Base-by-base conservation (phyloP, 129 eudicot genomes). In the Chrysanthemum lavandulifolium region DNA sequence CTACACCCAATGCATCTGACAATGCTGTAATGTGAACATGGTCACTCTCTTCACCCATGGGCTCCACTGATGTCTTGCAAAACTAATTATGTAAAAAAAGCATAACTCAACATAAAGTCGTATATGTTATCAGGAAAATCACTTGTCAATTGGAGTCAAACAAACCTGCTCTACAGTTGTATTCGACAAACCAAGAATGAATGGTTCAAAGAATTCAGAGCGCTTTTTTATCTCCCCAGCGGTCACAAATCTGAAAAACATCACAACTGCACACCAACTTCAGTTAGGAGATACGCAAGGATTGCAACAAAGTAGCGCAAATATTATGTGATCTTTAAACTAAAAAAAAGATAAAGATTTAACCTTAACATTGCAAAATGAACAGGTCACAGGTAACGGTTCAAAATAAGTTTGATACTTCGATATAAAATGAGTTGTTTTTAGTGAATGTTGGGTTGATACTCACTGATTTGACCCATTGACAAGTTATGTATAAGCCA, bases 31-130 rank as follows among this genome's bases (percentile, higher is more conserved):
- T 93, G 72, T 93, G 98, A 48, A 89, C 95, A 75, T 93, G 98
- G 81, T 93, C 98, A 19, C 97, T 93, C 81, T 93, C 98, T 87
- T 93, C 98, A 13, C 98, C 98, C 98, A 93, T 89, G 1, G 98
- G 98, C 49, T 93, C 98, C 74, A 93, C 98, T 10, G 97, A 82
- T 29, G 96, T 85, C 86, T 93, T 93, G 88, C 98, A 93, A 78
- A 93, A 93, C 98, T 93, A 71, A n/a, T 63, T 11, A 7, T 27
- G 3, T 54, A 27, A 49, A 72, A 65, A 78, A 51, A 6, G 33
- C 13, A 13, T 16, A 64, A 40, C 59, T 56, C 50, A 13, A 61
- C 31, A 51, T 75, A 69, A 11, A 73, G 3, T 23, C 9, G 14
- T 53, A 51, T 1, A 19, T 29, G 67, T 15, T 61, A 5, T 1